Conservation (phyloP, 306 rosid species). For the Aeschynomene evenia region DNA sequence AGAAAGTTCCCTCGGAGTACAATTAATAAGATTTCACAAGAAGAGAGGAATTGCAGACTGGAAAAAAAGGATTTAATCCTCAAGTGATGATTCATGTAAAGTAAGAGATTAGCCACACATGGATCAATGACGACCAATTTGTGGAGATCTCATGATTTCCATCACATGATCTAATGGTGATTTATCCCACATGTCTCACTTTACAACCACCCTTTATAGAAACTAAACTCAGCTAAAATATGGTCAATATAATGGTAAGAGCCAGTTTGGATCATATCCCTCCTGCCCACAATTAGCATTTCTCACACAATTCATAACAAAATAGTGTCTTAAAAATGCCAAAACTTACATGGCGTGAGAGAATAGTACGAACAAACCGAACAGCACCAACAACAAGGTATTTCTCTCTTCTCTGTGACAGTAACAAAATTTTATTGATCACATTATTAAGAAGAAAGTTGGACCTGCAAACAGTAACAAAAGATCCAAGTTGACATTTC, state of each 20-base stretch:
- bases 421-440: conserved; percentile 75
- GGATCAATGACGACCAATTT: too few relatives aligned
- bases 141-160: too few relatives aligned
- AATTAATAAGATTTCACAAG: background rate
- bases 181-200: too few relatives aligned
- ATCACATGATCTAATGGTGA: too few relatives aligned
- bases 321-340: conserved; percentile 8
- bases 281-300: background rate
- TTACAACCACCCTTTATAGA: too few relatives aligned
- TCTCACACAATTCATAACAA: background rate
- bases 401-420: conserved; percentile 74
- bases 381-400: conserved; percentile 92
- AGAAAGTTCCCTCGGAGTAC: background rate
- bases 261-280: background rate
- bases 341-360: conserved; percentile 75
- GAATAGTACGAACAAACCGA: conserved; percentile 88
- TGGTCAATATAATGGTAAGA: background rate
- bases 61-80: background rate
- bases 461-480: conserved; percentile 53
- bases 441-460: conserved; percentile 72
- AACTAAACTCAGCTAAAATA: background rate
- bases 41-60: background rate
- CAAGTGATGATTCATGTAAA: too few relatives aligned
- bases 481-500: conserved; percentile 10
- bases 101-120: too few relatives aligned